Percentiles rank a stretch among this genome's conserved stretches.
Evolutionary conservation across 176 grass and related monocot species (phyloP).

Genomic region (Raddia distichophylla): DNA sequence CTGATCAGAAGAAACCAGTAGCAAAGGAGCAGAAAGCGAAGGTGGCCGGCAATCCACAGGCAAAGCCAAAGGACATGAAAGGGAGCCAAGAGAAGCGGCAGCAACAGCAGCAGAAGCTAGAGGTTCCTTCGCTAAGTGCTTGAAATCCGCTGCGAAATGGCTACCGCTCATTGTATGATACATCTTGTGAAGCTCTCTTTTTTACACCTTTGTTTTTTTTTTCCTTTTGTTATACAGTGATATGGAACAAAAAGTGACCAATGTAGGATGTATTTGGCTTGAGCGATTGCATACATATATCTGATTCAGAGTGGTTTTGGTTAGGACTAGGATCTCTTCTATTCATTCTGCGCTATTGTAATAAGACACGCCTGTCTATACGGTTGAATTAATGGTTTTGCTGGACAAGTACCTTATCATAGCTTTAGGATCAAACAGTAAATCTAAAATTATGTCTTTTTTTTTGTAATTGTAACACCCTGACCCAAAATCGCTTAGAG

Average conservation of each 20-base stretch:
- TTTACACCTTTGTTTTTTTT: not conserved
- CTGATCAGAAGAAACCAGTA: conserved; percentile 47
- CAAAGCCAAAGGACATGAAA: conserved; percentile 52
- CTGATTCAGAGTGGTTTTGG: conserved; percentile 55
- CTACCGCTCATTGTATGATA: conserved; percentile 40
- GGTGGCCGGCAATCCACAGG: conserved; percentile 36
- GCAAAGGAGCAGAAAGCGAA: conserved; percentile 55
- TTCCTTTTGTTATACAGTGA: conserved; percentile 1
- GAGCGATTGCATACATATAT: conserved; percentile 33
- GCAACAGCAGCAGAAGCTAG: conserved; percentile 17
- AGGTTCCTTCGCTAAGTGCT: conserved; percentile 28
- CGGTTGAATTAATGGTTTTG: conserved; percentile 38
- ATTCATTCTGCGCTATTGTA: conserved; percentile 57
- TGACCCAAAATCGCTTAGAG: too few relatives aligned
- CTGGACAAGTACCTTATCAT: too few relatives aligned
- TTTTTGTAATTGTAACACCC: too few relatives aligned
- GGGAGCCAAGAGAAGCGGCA: conserved; percentile 51
- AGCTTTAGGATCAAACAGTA: not conserved
- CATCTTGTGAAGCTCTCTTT: conserved; percentile 41
- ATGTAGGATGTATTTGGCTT: conserved; percentile 54
- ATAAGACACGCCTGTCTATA: conserved; percentile 37
- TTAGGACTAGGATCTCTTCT: conserved; percentile 44
- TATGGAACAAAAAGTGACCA: conserved; percentile 20
- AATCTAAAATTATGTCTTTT: too few relatives aligned
- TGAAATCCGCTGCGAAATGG: conserved; percentile 8